Conservation (phyloP, 2,329 filamentous ascomycete genomes). For the Phoma sp. region DNA sequence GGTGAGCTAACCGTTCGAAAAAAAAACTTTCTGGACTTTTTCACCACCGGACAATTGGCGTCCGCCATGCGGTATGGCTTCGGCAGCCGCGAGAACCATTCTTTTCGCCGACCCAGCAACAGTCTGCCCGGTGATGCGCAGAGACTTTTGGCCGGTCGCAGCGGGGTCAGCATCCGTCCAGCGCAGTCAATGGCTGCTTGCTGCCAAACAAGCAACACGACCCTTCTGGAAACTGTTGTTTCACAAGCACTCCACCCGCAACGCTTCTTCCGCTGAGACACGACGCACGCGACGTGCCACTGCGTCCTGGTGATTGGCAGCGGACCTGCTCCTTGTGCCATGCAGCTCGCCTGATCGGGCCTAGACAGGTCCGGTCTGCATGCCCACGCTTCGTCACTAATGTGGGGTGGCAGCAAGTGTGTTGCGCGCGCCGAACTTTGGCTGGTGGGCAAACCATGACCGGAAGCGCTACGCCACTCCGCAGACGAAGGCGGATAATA, state of each 20-base stretch:
- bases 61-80: conserved; percentile 4
- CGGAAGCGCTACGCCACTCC: conserved; percentile 42
- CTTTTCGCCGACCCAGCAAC: conserved; percentile 14
- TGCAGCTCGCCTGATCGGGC: conserved; percentile 26
- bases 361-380: conserved; percentile 13
- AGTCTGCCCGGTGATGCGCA: conserved; percentile 8
- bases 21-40: conserved; percentile 13
- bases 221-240: conserved; percentile 36
- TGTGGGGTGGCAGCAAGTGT: conserved; percentile 35
- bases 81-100: background rate
- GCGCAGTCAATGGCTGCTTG: too few relatives aligned
- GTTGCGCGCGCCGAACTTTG: conserved; percentile 29
- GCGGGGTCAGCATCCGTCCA: background rate
- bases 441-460: conserved; percentile 22
- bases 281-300: conserved; percentile 46
- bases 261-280: conserved; percentile 22
- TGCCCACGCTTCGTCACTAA: conserved; percentile 41
- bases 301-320: conserved; percentile 33
- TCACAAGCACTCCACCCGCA: conserved; percentile 31
- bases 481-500: conserved; percentile 31
- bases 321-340: conserved; percentile 22
- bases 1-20: conserved; percentile 31
- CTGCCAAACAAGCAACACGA: background rate
- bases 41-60: background rate
- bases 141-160: conserved; percentile 6